These are phyloP conservation scores for Circinella umbellata DNA, from an alignment of 371 early-diverging fungal genomes.

Conservation along the genomic window DNA sequence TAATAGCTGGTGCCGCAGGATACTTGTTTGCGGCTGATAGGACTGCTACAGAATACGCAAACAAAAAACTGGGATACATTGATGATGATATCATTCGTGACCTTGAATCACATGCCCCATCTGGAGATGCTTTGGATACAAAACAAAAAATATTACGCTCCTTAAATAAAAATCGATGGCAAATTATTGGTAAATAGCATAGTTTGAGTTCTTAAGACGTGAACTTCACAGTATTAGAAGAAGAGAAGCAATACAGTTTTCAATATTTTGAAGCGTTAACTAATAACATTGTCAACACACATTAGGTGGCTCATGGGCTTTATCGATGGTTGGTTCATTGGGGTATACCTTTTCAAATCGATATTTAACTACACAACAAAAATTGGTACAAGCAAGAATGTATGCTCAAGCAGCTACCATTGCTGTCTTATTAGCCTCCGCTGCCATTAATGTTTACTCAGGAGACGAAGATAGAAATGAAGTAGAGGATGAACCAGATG, in stretches of 20 bases:
- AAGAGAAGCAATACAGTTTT: too few species aligned
- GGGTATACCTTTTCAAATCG: constrained; percentile 68
- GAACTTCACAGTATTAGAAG: too few species aligned
- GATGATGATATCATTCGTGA: constrained; percentile 34
- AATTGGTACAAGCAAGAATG: constrained; percentile 80
- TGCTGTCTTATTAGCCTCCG: constrained; percentile 50
- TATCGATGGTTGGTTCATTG: constrained; percentile 71
- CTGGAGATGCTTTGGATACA: constrained; percentile 7
- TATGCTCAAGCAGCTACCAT: constrained; percentile 56
- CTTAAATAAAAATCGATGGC: constrained; percentile 51
- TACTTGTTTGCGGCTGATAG: constrained; percentile 48
- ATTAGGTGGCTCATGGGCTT: constrained; percentile 69
- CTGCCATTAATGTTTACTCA: constrained; percentile 45
- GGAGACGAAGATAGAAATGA: constrained; percentile 38
- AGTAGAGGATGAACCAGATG: constrained; percentile 35
- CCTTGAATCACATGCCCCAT: neutral
- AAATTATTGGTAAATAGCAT: constrained; percentile 44
- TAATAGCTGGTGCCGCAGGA: constrained; percentile 41
- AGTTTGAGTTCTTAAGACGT: too few species aligned
- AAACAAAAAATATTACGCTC: constrained; percentile 36
- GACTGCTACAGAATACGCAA: constrained; percentile 36
- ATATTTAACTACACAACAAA: constrained; percentile 72
- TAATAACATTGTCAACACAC: too few species aligned
- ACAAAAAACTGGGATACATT: constrained; percentile 40
- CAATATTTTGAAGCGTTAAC: too few species aligned